A percentile compares a stretch with the other conserved stretches of the same genome.
phyloP scores from a whole-genome alignment of 129 eudicot genomes.

The Helianthus annuus region HanXRQr2.0-SUNRISE NC_035447.2:91802033-91802532 shows the following conservation, averaged over 20 bases:
- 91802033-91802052: not conserved
- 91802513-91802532: constrained; percentile 22
- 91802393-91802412: constrained; percentile 35
- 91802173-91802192: not conserved
- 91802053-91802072: no score
- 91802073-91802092: no score
- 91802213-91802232: constrained; percentile 8
- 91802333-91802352: not conserved
- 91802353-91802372: constrained; percentile 23
- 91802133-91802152: no score
- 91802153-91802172: no score
- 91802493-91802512: constrained; percentile 34
- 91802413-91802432: constrained; percentile 18
- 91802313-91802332: no score
- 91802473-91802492: constrained; percentile 27
- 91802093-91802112: no score
- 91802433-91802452: not conserved
- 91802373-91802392: constrained; percentile 35
- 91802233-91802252: constrained; percentile 16
- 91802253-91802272: not conserved
- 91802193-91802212: constrained; percentile 8
- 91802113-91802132: not conserved
- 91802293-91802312: constrained; percentile 10
- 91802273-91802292: constrained; percentile 9
- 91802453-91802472: constrained; percentile 1